These are phyloP conservation scores for Paecilomyces sp. DNA, from an alignment of 2,329 filamentous ascomycete species.

Conservation along the genomic window DNA sequence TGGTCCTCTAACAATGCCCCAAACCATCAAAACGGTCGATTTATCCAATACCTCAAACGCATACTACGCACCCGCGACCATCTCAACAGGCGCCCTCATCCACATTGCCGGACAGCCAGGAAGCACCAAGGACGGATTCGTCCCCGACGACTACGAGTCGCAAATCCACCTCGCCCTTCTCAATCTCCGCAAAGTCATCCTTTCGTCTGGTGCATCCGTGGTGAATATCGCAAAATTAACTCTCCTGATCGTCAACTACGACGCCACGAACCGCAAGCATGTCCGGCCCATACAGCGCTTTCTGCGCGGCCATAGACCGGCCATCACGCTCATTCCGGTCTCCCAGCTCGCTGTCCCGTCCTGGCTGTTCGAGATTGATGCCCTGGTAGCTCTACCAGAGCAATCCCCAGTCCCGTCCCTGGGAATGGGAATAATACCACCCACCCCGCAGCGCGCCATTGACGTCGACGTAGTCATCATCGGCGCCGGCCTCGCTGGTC, in stretches of 20 bases:
- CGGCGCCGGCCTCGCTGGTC: constrained; percentile 33
- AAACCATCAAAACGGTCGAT: neutral
- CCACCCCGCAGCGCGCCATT: neutral
- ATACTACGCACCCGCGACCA: neutral
- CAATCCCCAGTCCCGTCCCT: neutral
- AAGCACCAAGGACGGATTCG: constrained; percentile 19
- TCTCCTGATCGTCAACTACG: constrained; percentile 40
- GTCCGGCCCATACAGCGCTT: constrained; percentile 31
- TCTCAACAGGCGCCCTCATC: neutral
- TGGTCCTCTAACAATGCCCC: neutral
- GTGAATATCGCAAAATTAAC: constrained; percentile 36
- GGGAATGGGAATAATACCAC: neutral
- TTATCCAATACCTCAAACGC: neutral
- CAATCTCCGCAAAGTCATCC: constrained; percentile 30
- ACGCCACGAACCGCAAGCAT: constrained; percentile 30
- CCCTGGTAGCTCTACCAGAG: constrained; percentile 7
- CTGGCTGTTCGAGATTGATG: constrained; percentile 39
- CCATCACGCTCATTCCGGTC: constrained; percentile 36
- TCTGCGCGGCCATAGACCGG: constrained; percentile 31
- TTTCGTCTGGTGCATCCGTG: constrained; percentile 28
- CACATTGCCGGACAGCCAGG: constrained; percentile 27
- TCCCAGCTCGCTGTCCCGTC: constrained; percentile 27
- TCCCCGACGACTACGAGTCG: constrained; percentile 33
- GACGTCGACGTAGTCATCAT: constrained; percentile 27
- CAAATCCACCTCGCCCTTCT: constrained; percentile 35